phyloP scores from a whole-genome alignment of 192 early-diverging fungal species.

The Phlyctochytrium bullatum region DNA sequence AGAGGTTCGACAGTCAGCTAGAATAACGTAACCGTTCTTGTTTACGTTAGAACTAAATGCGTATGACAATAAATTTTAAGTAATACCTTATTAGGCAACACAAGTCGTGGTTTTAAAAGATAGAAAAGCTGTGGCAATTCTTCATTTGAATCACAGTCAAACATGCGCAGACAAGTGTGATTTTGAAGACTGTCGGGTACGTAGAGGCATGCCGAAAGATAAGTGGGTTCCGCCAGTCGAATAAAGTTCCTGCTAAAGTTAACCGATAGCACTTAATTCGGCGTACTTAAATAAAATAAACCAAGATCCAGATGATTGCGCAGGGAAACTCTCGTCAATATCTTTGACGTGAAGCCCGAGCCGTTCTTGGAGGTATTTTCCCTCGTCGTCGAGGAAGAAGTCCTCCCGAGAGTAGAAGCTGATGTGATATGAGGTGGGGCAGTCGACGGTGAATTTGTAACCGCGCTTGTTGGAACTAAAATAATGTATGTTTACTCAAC shows the following conservation, averaged over 20 bases:
- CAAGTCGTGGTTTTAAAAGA: conserved; percentile 32
- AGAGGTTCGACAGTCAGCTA: conserved; percentile 40
- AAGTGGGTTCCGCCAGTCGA: conserved; percentile 38
- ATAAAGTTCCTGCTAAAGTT: conserved; percentile 34
- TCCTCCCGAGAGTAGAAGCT: conserved; percentile 50
- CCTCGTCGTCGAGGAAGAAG: conserved; percentile 50
- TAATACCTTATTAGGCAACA: conserved; percentile 45
- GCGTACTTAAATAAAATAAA: conserved; percentile 50
- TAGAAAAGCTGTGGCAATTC: conserved; percentile 42
- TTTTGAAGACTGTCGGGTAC: conserved; percentile 41
- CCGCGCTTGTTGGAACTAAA: conserved; percentile 30
- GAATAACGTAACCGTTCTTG: conserved; percentile 51
- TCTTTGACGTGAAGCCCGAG: conserved; percentile 41
- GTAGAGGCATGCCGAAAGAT: conserved; percentile 38
- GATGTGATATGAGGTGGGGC: conserved; percentile 38
- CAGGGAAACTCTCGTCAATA: conserved; percentile 48
- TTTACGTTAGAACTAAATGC: background rate
- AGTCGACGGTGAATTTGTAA: conserved; percentile 44
- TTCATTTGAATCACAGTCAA: conserved; percentile 48
- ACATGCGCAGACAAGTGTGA: conserved; percentile 34
- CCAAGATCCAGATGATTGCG: conserved; percentile 47
- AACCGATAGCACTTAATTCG: background rate
- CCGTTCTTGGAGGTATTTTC: conserved; percentile 46
- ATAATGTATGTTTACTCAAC: background rate
- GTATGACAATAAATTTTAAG: background rate